Evolutionary conservation across 208 protist genomes (phyloP), one percentile per base, ranked within the genome.

Genomic region (Trypanosoma grayi): DNA sequence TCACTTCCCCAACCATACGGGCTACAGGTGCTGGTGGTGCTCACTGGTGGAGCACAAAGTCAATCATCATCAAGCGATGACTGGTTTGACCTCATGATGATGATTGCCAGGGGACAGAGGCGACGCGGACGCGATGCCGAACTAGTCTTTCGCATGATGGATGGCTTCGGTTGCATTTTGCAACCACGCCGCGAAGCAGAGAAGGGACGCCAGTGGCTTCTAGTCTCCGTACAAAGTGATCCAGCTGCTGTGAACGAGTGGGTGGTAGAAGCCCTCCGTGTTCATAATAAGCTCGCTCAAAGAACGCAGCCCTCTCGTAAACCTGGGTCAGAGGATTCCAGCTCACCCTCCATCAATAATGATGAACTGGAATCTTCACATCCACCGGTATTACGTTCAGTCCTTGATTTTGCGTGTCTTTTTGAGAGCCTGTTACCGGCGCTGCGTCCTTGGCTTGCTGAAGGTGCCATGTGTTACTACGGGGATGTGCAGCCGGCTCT

Each of bases 391-490:
- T 45, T 75, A 36, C 69, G 61, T 39, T 69, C 64, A 39, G 55
- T 75, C 20, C 60, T 75, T 57, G 69, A 75, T 66, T 75, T 66
- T 66, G 52, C 69, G 4, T 61, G 47, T 52, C 43, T 61, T 0
- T 75, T 75, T 53, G 60, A 75, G 22, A 3, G 14, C 4, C 37
- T 75, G 28, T 48, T 75, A 28, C 69, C 69, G 2, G 45, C 52
- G 24, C 34, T 75, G 22, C 41, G 44, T 20, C 44, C 54, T 25
- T 75, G 69, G 69, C 46, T 66, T 47, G 18, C 39, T 27, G 18
- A 60, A 13, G 16, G 40, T 25, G 41, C 54, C 30, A 34, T 75
- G 33, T 54, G 46, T 39, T 75, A 75, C 56, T 75, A 69, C 31
- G 69, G 69, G 11, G 69, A 67, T 33, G 51, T 67, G 2, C 60